These are phyloP conservation scores for Pythium brassicae DNA, from an alignment of 352 stramenopile species.

Conservation along the genomic window DNA sequence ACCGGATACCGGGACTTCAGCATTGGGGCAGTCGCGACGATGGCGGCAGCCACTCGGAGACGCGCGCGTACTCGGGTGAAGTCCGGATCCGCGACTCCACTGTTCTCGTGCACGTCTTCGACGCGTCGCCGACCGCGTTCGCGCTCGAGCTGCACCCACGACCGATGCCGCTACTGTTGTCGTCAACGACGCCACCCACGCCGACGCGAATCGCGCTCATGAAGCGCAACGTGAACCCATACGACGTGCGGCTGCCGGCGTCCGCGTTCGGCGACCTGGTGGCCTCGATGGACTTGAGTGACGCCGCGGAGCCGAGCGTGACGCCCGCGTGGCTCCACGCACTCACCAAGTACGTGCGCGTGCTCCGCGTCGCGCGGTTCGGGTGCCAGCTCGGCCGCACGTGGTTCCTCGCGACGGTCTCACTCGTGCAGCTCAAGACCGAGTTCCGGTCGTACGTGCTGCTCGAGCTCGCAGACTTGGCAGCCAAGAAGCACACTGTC, in stretches of 20 bases:
- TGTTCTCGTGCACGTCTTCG: conserved; percentile 23
- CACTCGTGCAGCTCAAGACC: conserved; percentile 55
- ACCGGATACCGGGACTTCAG: background rate
- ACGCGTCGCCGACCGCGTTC: conserved; percentile 22
- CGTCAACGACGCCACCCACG: background rate
- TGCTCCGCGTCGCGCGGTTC: conserved; percentile 37
- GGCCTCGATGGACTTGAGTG: conserved; percentile 17
- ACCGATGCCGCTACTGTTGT: background rate
- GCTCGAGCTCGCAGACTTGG: conserved; percentile 26
- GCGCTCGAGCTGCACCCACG: conserved; percentile 12
- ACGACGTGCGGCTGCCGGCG: conserved; percentile 30
- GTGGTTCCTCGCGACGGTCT: conserved; percentile 36
- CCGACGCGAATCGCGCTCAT: conserved; percentile 16
- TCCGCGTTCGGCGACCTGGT: conserved; percentile 45
- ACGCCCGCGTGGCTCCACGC: conserved; percentile 29
- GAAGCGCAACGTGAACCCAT: conserved; percentile 53
- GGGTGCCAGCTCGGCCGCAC: conserved; percentile 28
- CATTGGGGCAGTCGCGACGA: background rate
- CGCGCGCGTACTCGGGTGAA: conserved; percentile 38
- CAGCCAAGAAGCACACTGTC: conserved; percentile 24
- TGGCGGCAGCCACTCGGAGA: background rate
- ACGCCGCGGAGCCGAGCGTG: conserved; percentile 2
- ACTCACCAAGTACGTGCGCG: conserved; percentile 43
- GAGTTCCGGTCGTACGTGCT: conserved; percentile 50
- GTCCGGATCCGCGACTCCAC: conserved; percentile 12